These are phyloP conservation scores for Colletotrichum lupini DNA, from an alignment of 2,329 filamentous ascomycete species.

Conservation along the genomic window DNA sequence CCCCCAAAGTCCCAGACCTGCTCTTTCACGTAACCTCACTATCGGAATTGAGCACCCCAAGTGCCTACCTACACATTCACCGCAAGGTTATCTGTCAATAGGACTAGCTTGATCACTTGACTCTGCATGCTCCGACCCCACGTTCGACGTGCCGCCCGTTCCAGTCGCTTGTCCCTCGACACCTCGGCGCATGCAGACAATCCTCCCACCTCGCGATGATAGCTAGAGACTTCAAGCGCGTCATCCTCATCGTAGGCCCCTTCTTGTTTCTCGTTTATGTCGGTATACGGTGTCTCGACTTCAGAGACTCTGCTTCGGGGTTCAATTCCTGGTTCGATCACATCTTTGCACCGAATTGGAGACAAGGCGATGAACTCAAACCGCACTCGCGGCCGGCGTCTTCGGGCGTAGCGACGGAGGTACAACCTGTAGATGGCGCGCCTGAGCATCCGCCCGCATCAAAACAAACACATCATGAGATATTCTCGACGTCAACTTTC, in stretches of 20 bases:
- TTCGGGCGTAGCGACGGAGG: slow-evolving; percentile 53
- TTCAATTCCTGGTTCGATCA: slow-evolving; percentile 20
- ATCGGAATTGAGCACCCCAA: neutral
- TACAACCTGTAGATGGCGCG: slow-evolving; percentile 31
- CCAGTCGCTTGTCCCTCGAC: neutral
- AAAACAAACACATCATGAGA: slow-evolving; percentile 44
- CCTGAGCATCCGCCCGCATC: neutral
- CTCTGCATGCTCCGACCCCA: neutral
- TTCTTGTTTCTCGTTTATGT: slow-evolving; percentile 45
- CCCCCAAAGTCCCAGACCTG: neutral
- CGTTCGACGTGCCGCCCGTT: neutral
- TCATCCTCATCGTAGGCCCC: slow-evolving; percentile 45
- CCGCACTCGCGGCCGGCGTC: slow-evolving; percentile 42
- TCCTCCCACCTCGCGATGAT: slow-evolving; percentile 42
- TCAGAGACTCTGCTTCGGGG: neutral
- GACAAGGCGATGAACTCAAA: slow-evolving; percentile 24
- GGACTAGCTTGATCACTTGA: neutral
- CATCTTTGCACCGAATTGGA: slow-evolving; percentile 27
- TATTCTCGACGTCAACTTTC: slow-evolving; percentile 59
- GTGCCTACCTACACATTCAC: neutral
- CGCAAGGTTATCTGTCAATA: neutral
- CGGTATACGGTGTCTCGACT: slow-evolving; percentile 30
- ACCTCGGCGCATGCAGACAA: neutral
- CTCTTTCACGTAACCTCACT: neutral
- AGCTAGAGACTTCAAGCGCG: slow-evolving; percentile 45